These are phyloP conservation scores for Microascus cirrosus DNA, from an alignment of 2,329 filamentous ascomycete genomes.

Conservation along the genomic window DNA sequence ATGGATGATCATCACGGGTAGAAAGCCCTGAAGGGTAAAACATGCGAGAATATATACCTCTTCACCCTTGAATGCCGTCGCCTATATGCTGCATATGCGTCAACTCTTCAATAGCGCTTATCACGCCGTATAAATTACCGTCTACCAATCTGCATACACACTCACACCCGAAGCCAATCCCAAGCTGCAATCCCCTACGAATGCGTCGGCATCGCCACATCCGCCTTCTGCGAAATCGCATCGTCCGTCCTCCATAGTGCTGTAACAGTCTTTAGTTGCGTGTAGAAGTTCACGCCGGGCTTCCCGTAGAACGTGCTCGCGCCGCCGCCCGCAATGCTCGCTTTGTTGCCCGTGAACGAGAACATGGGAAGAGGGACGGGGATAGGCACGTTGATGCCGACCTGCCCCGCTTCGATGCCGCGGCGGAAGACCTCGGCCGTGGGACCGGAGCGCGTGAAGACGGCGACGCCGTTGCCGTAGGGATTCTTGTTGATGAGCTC, in stretches of 20 bases:
- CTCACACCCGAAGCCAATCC: neutral
- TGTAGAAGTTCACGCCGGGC: conserved; percentile 89
- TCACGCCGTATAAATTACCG: too few relatives aligned
- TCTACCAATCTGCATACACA: neutral
- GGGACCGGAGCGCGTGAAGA: conserved; percentile 70
- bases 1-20: neutral
- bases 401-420: conserved; percentile 74
- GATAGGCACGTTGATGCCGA: conserved; percentile 78
- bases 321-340: conserved; percentile 81
- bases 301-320: conserved; percentile 92
- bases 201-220: conserved; percentile 69
- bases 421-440: conserved; percentile 70
- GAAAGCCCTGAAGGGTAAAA: neutral
- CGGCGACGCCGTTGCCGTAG: conserved; percentile 77
- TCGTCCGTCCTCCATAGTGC: conserved; percentile 54
- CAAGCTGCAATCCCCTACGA: neutral
- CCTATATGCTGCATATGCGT: neutral
- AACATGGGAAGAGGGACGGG: conserved; percentile 62
- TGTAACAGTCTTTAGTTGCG: conserved; percentile 95
- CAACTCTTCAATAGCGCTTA: neutral
- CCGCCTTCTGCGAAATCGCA: conserved; percentile 72
- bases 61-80: neutral
- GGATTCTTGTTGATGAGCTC: conserved; percentile 76
- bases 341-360: conserved; percentile 72
- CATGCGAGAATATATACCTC: too few relatives aligned